Evolutionary conservation across 1,139 yeast genomes (phyloP).

Genomic region (Protomyces gravidus): DNA sequence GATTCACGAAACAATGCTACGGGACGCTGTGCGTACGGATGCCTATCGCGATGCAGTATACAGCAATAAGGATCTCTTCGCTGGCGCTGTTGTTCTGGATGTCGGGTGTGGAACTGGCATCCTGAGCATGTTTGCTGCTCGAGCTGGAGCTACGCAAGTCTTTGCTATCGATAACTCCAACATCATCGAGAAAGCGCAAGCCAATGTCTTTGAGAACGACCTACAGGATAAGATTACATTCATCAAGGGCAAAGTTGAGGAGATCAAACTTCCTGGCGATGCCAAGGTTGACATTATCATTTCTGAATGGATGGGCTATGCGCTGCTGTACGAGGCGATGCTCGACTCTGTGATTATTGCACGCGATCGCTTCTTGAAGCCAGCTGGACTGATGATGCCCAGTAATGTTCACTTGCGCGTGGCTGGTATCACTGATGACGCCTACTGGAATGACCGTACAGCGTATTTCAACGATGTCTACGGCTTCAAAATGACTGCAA

Average conservation of each 20-base stretch:
- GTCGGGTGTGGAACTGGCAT: conserved; percentile 67
- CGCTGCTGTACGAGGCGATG: conserved; percentile 93
- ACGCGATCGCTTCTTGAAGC: conserved; percentile 76
- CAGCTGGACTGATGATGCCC: conserved; percentile 49
- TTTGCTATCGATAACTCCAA: conserved; percentile 75
- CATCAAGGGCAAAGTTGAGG: conserved; percentile 91
- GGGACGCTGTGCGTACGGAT: conserved; percentile 87
- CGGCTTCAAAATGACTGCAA: conserved; percentile 49
- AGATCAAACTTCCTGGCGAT: conserved; percentile 67
- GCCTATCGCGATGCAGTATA: conserved; percentile 89
- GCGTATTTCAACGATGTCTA: conserved; percentile 57
- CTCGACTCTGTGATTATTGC: conserved; percentile 93
- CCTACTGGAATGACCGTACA: conserved; percentile 53
- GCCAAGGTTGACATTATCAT: conserved; percentile 84
- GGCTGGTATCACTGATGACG: conserved; percentile 55
- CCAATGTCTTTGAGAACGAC: conserved; percentile 80
- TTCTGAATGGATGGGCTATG: conserved; percentile 99
- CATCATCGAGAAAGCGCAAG: conserved; percentile 88
- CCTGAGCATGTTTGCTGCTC: conserved; percentile 56
- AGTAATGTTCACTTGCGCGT: conserved; percentile 52
- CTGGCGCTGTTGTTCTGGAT: conserved; percentile 91
- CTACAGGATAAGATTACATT: conserved; percentile 80
- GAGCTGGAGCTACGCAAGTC: conserved; percentile 58
- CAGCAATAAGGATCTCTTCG: conserved; percentile 83
- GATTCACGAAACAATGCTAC: conserved; percentile 97